Base-by-base conservation (phyloP, 306 rosid species). In the Malus sylvestris region DNA sequence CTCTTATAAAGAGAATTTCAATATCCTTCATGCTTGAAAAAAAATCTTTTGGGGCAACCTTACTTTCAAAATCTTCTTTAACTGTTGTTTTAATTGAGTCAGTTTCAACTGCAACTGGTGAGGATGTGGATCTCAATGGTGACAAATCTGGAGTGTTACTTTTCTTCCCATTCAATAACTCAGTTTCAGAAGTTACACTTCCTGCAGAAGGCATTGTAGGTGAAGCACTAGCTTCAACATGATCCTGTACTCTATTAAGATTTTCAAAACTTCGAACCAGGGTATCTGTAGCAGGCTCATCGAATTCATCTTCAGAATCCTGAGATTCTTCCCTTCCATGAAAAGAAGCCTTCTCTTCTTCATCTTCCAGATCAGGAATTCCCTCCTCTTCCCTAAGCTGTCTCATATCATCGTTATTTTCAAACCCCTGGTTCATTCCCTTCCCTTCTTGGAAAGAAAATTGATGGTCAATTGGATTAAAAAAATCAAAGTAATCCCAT, bases 401-500 rank as follows among this genome's bases (percentile, higher is more conserved):
- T 72, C 78, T 76, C 40, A 82, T 76, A 75, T 87, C 88, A 85
- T 86, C 92, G 23, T 68, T 75, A 78, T 74, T 72, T 67, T 87
- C 89, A 53, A 77, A 68, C 62, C 79, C 88, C 20, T 80, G 88
- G 72, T 52, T 86, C 74, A 67, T 30, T 23, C 71, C 86, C 77
- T 87, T 90, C 55, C 82, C 87, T 20, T 92, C 97, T 76, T 88
- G 92, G 72, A 80, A 89, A 72, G 97, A 88, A 83, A 88, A 87
- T 44, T 91, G 91, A 83, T 87, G 81, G 72, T 96, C 92, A 73
- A 80, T 79, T 20, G 97, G 89, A 76, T 88, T 85, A 81, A 89
- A 95, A 73, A 92, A 82, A 22, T 90, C 96, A 82, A 93, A 93
- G 86, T 83, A 96, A 91, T 96, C 98, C 99, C 99, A 92, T 4